Evolutionary conservation across 192 early-diverging fungal species (phyloP), one percentile per base, ranked within the genome.

Genomic region (Entomortierella chlamydospora): DNA sequence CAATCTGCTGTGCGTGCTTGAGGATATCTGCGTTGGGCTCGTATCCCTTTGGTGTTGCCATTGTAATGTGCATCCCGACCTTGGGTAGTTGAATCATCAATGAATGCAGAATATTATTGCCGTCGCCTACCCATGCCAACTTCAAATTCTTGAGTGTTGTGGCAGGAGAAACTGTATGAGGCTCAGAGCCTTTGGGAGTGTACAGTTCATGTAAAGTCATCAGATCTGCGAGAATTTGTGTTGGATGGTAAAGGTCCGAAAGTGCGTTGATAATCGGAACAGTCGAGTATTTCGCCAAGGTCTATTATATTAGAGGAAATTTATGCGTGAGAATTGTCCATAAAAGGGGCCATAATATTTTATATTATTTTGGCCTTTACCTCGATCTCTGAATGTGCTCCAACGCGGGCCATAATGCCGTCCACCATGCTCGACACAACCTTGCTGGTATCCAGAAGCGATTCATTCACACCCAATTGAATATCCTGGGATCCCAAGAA

Each of bases 41-140:
- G 81, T 99, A 98, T 12, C 91, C 92, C 31, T 82, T 73, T 13
- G 98, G 98, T 6, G 94, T 96, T 39, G 97, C 96, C 34, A 95
- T 93, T 12, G 85, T 72, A 56, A 98, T 82, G 61, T 89, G 81
- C 54, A 97, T 83, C 4, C 97, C 98, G 49, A 97, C 79, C 61
- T 97, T 95, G 25, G 97, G 96, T 65, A 97, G 86, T 7, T 95
- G 90, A 8, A 94, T 88, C 66, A 99, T 81, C 71, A 99, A 88
- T 59, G 95, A 95, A 67, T 97, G 93, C 34, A 97, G 73, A 50
- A 99, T 93, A 84, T 99, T 99, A 83, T 99, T 99, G n/a, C 93
- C 90, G 67, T 99, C 98, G 55, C 98, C 98, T 7, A 99, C 92
- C 98, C 98, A 99, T n/a, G 97, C 96, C 15, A 99, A 90, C 12